A percentile compares a stretch with the other conserved stretches of the same genome.
phyloP scores from a whole-genome alignment of 108 stramenopile species.

The Nitzschia inconspicua region DNA sequence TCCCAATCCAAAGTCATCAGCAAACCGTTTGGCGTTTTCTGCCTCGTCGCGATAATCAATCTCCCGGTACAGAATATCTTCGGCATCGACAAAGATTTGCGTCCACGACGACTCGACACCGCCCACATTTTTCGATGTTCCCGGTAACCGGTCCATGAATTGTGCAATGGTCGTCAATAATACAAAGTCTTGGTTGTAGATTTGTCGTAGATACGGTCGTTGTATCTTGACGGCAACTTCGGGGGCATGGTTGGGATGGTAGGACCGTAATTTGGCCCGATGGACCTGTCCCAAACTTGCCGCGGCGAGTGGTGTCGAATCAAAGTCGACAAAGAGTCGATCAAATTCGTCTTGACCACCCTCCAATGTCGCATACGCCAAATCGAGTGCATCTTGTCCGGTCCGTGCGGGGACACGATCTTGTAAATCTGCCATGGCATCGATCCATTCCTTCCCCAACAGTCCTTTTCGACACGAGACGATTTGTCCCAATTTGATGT shows the following conservation, averaged over 20 bases:
- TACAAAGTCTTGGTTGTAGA: slow-evolving; percentile 88
- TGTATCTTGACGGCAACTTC: slow-evolving; percentile 91
- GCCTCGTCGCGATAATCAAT: slow-evolving; percentile 96
- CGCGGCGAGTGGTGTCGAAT: slow-evolving; percentile 85
- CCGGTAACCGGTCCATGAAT: slow-evolving; percentile 55
- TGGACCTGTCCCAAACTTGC: slow-evolving; percentile 92
- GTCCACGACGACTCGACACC: slow-evolving; percentile 81
- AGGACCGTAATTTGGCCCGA: slow-evolving; percentile 59
- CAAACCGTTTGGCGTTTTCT: slow-evolving; percentile 81
- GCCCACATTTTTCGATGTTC: slow-evolving; percentile 44
- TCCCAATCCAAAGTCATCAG: slow-evolving; percentile 80
- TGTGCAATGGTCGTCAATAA: slow-evolving; percentile 79
- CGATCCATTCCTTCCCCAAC: slow-evolving; percentile 82
- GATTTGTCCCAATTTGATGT: slow-evolving; percentile 90
- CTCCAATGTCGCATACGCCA: slow-evolving; percentile 68
- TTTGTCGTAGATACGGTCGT: slow-evolving; percentile 72
- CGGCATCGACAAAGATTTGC: slow-evolving; percentile 85
- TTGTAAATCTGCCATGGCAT: slow-evolving; percentile 85
- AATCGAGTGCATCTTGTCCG: slow-evolving; percentile 74
- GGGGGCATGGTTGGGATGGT: slow-evolving; percentile 37
- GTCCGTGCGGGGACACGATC: slow-evolving; percentile 87
- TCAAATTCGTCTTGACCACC: slow-evolving; percentile 54
- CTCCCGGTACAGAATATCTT: slow-evolving; percentile 89
- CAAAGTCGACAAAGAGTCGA: slow-evolving; percentile 68
- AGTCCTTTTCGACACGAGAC: slow-evolving; percentile 84